phyloP scores from a whole-genome alignment of 83 land plant species.

The Thuja plicata region DNA sequence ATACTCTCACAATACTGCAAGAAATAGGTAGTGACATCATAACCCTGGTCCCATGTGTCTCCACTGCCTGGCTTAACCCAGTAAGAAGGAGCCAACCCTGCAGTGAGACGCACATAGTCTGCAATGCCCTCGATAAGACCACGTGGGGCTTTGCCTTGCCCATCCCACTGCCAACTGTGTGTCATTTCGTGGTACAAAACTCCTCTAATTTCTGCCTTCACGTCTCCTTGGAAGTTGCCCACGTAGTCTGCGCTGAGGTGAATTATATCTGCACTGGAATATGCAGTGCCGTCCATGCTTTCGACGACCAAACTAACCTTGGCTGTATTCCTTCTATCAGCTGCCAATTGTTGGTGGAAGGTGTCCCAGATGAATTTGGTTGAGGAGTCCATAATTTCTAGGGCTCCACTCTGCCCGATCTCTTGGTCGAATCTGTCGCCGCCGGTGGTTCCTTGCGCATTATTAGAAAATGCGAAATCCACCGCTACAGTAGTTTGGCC shows the following conservation, averaged over 20 bases:
- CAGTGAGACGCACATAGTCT: constrained; percentile 46
- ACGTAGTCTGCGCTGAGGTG: constrained; percentile 38
- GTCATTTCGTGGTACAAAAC: constrained; percentile 65
- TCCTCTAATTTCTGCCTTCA: constrained; percentile 32
- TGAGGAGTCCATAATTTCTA: constrained; percentile 23
- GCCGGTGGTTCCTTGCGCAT: constrained; percentile 40
- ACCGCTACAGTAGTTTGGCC: neutral
- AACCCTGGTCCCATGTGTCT: constrained; percentile 52
- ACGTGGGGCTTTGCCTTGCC: constrained; percentile 31
- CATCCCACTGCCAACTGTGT: constrained; percentile 67
- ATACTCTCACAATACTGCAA: constrained; percentile 50
- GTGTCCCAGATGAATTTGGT: constrained; percentile 35
- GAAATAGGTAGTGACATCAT: constrained; percentile 58
- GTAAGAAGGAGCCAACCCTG: constrained; percentile 30
- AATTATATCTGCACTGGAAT: constrained; percentile 27
- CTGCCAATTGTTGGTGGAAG: constrained; percentile 22
- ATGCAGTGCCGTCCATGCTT: constrained; percentile 41
- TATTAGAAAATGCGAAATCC: constrained; percentile 19
- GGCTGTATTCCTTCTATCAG: constrained; percentile 16
- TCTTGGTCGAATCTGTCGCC: constrained; percentile 35
- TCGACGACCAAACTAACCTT: constrained; percentile 26
- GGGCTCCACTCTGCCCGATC: constrained; percentile 34
- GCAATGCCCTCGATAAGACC: constrained; percentile 66
- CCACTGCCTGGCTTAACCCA: constrained; percentile 61
- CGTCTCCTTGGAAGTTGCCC: constrained; percentile 27